Evolutionary conservation across 2,329 filamentous ascomycete genomes (phyloP), one percentile per base, ranked within the genome.

Genomic region (Rhinocladiella mackenziei): DNA sequence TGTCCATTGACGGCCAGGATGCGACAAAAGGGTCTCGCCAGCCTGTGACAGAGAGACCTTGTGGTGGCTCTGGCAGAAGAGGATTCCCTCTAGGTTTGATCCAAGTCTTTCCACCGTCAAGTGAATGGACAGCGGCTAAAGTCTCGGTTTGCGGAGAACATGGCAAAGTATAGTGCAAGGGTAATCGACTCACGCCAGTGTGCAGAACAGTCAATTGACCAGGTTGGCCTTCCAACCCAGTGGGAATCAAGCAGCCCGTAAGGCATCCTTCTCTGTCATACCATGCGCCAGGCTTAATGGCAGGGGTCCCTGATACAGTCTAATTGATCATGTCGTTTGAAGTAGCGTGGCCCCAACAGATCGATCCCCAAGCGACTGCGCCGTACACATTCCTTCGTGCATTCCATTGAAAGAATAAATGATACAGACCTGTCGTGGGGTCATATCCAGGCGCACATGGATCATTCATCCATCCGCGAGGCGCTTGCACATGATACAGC

Each of bases 391-490:
- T 64, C 5, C 61, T 62, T 19, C 60, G 58, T 0, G 66, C 66
- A 48, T 70, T 71, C 61, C 66, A 70, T 56, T 72, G 68, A 36
- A 65, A 71, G 13, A 60, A 63, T 2, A 70, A 14, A 42, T 71
- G 68, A 31, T 71, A 71, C 4, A 63, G 50, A 4, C 59, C 58
- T 7, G 65, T 69, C 14, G 44, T 39, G 2, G 65, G 59, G 34
- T 71, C 66, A 41, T 66, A 70, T 14, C 63, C 62, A 3, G 63
- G 60, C 1, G 62, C 69, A 48, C 67, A 70, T 4, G 69, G 69
- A 33, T 71, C 68, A 37, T 71, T 71, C 54, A 70, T 59, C 68
- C 68, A 71, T 11, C 14, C 65, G 22, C 38, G 44, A 5, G 63
- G 61, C 1, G 67, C 60, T 17, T 57, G 58, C 4, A 69, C 39